A percentile compares a stretch with the other conserved stretches of the same genome.
phyloP scores from a whole-genome alignment of 495 filamentous ascomycete species.

The Penicillium simplicissimum region DNA sequence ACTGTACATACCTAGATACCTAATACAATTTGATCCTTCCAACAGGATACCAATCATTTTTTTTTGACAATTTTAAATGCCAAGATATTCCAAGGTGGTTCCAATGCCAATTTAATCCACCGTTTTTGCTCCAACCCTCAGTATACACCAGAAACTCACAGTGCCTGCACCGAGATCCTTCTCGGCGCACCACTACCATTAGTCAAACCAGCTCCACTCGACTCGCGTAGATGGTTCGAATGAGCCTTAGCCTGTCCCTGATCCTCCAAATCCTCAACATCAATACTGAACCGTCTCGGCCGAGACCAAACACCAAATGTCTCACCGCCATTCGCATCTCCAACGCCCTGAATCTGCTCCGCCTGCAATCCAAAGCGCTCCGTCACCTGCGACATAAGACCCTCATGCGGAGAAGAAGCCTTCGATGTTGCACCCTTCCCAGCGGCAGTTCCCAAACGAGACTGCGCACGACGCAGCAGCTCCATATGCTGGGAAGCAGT shows the following conservation, averaged over 20 bases:
- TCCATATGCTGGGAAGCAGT: constrained; percentile 50
- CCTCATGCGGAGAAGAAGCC: constrained; percentile 27
- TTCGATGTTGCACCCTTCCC: constrained; percentile 19
- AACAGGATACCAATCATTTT: not conserved
- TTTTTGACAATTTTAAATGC: constrained; percentile 4
- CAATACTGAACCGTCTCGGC: constrained; percentile 43
- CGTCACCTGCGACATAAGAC: constrained; percentile 32
- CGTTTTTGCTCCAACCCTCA: not conserved
- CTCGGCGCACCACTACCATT: constrained; percentile 31
- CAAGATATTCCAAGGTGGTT: not conserved
- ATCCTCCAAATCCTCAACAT: constrained; percentile 39
- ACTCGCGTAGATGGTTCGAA: constrained; percentile 40
- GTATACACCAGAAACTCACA: constrained; percentile 10
- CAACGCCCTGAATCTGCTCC: constrained; percentile 26
- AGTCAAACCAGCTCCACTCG: constrained; percentile 36
- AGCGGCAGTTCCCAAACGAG: constrained; percentile 25
- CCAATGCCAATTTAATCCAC: constrained; percentile 2
- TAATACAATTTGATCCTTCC: constrained; percentile 1
- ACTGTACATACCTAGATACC: constrained; percentile 3
- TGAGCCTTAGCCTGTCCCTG: constrained; percentile 32
- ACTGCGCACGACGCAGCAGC: constrained; percentile 48
- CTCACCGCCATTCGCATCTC: constrained; percentile 30
- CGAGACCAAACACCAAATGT: constrained; percentile 41
- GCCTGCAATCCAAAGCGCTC: constrained; percentile 37
- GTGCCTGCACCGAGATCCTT: constrained; percentile 32